A percentile compares a stretch with the other conserved stretches of the same genome.
These are phyloP conservation scores for Triticum urartu DNA, from an alignment of 176 grass and related monocot genomes.

Conservation along the genomic window DNA sequence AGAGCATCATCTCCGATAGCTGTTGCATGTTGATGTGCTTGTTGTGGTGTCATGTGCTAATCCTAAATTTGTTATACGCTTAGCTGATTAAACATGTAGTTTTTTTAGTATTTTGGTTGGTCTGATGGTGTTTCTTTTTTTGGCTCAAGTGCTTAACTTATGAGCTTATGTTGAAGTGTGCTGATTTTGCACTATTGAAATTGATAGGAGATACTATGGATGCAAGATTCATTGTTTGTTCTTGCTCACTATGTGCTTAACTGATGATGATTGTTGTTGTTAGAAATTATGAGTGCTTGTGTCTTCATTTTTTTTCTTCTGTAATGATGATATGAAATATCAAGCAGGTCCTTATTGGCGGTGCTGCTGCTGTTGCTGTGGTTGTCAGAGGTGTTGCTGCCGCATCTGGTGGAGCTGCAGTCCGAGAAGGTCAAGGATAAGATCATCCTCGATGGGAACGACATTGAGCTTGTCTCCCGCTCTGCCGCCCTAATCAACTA, in stretches of 20 bases:
- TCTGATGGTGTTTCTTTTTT: background rate
- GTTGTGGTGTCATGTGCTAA: background rate
- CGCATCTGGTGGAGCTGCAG: no score
- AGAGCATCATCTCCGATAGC: background rate
- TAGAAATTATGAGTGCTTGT: no score
- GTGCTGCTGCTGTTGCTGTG: no score
- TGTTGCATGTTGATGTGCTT: background rate
- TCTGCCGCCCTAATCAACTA: no score
- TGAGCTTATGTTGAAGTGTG: background rate
- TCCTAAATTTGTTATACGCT: background rate
- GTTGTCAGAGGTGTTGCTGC: no score
- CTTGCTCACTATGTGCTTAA: background rate
- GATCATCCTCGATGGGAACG: no score
- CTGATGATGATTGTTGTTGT: no score
- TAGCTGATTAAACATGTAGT: background rate
- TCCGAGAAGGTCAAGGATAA: no score
- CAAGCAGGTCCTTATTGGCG: no score
- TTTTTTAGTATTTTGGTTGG: background rate
- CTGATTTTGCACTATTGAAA: background rate
- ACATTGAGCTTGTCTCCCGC: no score
- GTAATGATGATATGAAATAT: no score
- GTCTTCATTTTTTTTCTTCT: no score
- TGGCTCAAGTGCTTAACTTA: background rate
- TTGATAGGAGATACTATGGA: background rate
- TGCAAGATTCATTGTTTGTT: background rate